These are phyloP conservation scores for Rosellinia necatrix DNA, from an alignment of 2,329 filamentous ascomycete species.

Conservation along the genomic window DNA sequence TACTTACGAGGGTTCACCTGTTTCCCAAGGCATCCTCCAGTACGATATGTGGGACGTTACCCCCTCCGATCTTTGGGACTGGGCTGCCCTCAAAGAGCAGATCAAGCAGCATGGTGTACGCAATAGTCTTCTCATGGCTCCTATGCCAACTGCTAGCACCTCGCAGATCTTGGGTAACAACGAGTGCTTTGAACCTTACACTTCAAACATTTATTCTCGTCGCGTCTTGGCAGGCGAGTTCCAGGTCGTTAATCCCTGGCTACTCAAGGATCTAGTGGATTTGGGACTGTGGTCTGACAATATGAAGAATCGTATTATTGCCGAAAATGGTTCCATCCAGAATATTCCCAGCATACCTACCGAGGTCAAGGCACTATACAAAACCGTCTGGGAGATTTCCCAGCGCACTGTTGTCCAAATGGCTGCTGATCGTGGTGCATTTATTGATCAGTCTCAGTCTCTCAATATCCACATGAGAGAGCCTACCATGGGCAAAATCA, in stretches of 20 bases:
- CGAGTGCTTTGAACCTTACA: conserved; percentile 99
- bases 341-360: conserved; percentile 95
- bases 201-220: conserved; percentile 98
- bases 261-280: conserved; percentile 96
- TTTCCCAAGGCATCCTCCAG: conserved; percentile 93
- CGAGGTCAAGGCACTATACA: conserved; percentile 96
- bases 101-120: conserved; percentile 92
- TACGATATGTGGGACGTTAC: conserved; percentile 99
- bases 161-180: conserved; percentile 99
- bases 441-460: conserved; percentile 98
- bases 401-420: conserved; percentile 96
- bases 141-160: conserved; percentile 97
- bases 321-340: conserved; percentile 93
- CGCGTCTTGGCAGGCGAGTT: conserved; percentile 98
- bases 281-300: conserved; percentile 98
- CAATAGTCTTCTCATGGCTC: conserved; percentile 92
- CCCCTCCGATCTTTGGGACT: conserved; percentile 95
- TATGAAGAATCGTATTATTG: conserved; percentile 99
- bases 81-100: conserved; percentile 83
- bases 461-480: conserved; percentile 99
- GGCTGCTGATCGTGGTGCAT: conserved; percentile 96
- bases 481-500: conserved; percentile 99
- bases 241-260: conserved; percentile 99
- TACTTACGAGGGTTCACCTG: conserved; percentile 90
- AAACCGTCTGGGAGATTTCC: conserved; percentile 99